Base-by-base conservation (phyloP, 2,329 filamentous ascomycete species). In the Bipolaris bicolor region DNA sequence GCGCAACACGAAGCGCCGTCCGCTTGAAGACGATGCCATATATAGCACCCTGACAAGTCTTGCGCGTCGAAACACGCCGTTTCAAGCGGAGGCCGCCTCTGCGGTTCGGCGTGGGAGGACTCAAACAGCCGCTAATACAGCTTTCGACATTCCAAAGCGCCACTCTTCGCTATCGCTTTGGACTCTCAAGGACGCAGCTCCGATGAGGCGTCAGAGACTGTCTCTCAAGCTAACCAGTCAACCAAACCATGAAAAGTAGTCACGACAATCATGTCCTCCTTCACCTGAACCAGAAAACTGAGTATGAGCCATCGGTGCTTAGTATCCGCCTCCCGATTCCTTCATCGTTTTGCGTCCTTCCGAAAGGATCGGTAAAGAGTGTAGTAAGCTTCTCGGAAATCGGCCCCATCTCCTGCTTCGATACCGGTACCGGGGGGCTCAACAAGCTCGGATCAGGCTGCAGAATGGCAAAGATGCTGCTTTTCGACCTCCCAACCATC, bases 271-370 rank as follows among this genome's bases (percentile, higher is more conserved):
- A 40, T 44, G 18, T 34, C n/a, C 15, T 48, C 44, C 36, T 48
- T 74, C 65, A 75, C 55, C 58, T 70, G 68, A 71, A 76, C 72
- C 73, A 76, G 43, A 75, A 75, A 6, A 74, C 69, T 3, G 65
- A 67, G 45, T 62, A 72, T 4, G 67, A 70, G 15, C 73, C 73
- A 57, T 76, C 73, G 5, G 60, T 60, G 45, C 69, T 76, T 34
- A 74, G 49, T n/a, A 72, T 18, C 4, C 73, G 66, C 44, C 74
- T 60, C 64, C 64, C 70, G 29, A 65, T 69, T 13, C 64, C 63
- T 51, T 69, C 63, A 2, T 65, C 29, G n/a, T 60, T 47, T 47
- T 75, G 71, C 53, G 70, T 75, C 26, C 74, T 61, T 7, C 74
- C 74, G 49, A 76, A 77, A 6, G 74, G 75, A 57, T 77, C 73